Evolutionary conservation across 1,284 basidiomycete genomes (phyloP), one percentile per base, ranked within the genome.

Genomic region (Trametes sp.): DNA sequence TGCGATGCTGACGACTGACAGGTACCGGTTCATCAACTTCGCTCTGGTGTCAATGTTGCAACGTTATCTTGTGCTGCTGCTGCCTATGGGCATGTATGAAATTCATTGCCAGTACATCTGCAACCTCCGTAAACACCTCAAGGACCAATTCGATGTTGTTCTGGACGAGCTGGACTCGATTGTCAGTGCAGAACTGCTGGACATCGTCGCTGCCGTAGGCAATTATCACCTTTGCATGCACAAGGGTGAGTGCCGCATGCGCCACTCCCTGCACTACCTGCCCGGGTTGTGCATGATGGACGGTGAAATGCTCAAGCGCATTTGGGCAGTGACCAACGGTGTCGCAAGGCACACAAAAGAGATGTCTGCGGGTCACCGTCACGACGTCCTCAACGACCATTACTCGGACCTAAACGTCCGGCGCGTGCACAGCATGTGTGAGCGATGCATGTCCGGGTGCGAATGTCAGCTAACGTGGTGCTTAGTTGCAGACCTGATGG

Each of bases 161-260:
- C 38, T 42, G 7, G 38, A 42, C 16, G 38, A 42, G 38, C 38
- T 42, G 38, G 38, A 42, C 38, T 42, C 38, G 4, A 42, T 42
- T 16, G 38, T 42, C 16, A 42, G 14, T 16, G 7, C 5, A 4
- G 38, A 42, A 14, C 38, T 42, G n/a, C 38, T 14, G 16, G 38
- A 42, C 7, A 45, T 45, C 24, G 21, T 55, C 10, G 23, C 14
- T 2, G 54, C 38, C 1, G 50, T 64, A 16, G 53, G 57, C 1
- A 64, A 61, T 35, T 64, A 48, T 23, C 63, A 64, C 35, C 50
- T 58, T 6, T 14, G 44, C 0, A 41, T 51, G 13, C 63, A 64
- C 59, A 36, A 38, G 6, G 21, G 16, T 1, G 11, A 5, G 1
- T 64, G 63, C 36, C 54, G 53, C 2, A 54, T 24, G 45, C 46